These are phyloP conservation scores for Pseudotsuga menziesii DNA, from an alignment of 75 land plant genomes.

Conservation along the genomic window DNA sequence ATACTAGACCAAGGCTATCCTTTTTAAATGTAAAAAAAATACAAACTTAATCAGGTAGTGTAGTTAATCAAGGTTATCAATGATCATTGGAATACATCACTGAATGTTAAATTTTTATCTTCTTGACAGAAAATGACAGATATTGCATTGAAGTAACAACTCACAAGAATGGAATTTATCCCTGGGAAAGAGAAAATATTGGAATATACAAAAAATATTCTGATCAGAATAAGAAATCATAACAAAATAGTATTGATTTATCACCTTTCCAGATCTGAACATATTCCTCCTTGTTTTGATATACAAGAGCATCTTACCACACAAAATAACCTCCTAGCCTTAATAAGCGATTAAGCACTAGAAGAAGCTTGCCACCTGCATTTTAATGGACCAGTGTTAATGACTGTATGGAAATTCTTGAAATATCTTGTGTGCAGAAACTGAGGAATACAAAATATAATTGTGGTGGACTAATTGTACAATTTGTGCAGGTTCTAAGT, in stretches of 20 bases:
- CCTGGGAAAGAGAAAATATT: neutral
- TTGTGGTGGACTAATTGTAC: neutral
- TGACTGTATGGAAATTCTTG: neutral
- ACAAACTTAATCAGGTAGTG: neutral
- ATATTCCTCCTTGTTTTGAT: slow-evolving; percentile 51
- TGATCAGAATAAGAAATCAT: neutral
- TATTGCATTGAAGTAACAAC: neutral
- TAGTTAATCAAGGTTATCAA: neutral
- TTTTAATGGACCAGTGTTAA: neutral
- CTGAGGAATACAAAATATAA: neutral
- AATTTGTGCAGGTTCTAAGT: neutral
- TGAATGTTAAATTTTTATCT: neutral
- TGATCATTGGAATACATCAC: neutral
- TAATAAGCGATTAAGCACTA: slow-evolving; percentile 76
- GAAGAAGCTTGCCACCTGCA: slow-evolving; percentile 77
- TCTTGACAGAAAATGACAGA: neutral
- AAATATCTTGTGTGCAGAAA: neutral
- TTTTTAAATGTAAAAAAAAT: neutral
- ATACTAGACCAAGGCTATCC: neutral
- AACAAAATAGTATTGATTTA: neutral
- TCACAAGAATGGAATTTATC: neutral
- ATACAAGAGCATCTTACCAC: slow-evolving; percentile 94
- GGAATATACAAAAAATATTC: neutral
- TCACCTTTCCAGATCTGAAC: slow-evolving; percentile 67
- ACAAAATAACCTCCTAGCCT: slow-evolving; percentile 88